Percentiles rank a stretch among this genome's conserved stretches.
Conservation (phyloP, 345 rosid species). For the Hypericum androsaemum region DNA sequence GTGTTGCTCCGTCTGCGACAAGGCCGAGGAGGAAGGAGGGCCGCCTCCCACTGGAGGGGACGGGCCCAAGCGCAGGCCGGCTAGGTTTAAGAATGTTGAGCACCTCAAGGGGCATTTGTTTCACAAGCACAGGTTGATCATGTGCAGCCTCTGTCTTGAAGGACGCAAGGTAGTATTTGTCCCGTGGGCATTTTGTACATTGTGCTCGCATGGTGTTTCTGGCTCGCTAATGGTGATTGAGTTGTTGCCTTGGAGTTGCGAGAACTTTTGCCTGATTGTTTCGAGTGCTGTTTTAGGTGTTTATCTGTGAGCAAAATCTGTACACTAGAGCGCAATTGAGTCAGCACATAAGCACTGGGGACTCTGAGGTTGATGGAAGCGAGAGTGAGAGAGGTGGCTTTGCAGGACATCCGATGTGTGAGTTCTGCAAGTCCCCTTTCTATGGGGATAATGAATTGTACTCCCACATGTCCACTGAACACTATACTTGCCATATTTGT, state of each 20-base stretch:
- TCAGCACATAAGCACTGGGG: slow-evolving; percentile 21
- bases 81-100: slow-evolving; percentile 16
- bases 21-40: slow-evolving; percentile 6
- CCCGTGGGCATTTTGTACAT: not conserved
- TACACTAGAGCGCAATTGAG: slow-evolving; percentile 12
- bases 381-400: slow-evolving; percentile 24
- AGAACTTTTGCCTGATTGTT: too few relatives aligned
- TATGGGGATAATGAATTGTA: slow-evolving; percentile 25
- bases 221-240: not conserved
- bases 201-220: not conserved
- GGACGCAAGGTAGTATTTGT: slow-evolving; percentile 19
- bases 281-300: slow-evolving; percentile 11
- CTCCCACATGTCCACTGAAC: slow-evolving; percentile 21
- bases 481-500: slow-evolving; percentile 25
- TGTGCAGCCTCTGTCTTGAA: slow-evolving; percentile 23
- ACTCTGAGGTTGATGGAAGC: slow-evolving; percentile 20
- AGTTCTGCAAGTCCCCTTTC: slow-evolving; percentile 16
- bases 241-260: too few relatives aligned
- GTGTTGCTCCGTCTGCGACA: slow-evolving; percentile 19
- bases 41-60: not conserved
- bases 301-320: slow-evolving; percentile 21
- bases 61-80: slow-evolving; percentile 1
- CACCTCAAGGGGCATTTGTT: slow-evolving; percentile 19
- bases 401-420: slow-evolving; percentile 20
- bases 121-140: slow-evolving; percentile 14